phyloP scores from a whole-genome alignment of 352 stramenopile genomes.

The Pythium aphanidermatum region DNA sequence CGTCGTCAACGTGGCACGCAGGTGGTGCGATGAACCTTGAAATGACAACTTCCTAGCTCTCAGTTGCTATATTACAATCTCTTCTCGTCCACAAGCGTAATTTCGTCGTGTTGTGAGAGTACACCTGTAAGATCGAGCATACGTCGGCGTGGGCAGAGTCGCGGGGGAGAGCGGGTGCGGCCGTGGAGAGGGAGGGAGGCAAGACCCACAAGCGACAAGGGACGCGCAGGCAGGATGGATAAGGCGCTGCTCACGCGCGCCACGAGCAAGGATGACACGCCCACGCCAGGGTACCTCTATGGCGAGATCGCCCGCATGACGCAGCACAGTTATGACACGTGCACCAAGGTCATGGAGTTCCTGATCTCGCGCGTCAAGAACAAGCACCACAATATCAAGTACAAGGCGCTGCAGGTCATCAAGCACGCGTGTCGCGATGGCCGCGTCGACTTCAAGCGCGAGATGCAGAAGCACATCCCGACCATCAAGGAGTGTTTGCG shows the following conservation, averaged over 20 bases:
- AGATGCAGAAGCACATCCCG: constrained; percentile 89
- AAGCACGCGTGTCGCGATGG: constrained; percentile 90
- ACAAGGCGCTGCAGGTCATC: constrained; percentile 92
- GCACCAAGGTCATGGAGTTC: constrained; percentile 86
- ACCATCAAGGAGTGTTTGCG: constrained; percentile 91
- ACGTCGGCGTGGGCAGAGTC: too few relatives aligned
- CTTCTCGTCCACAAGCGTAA: too few relatives aligned
- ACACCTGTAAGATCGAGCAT: too few relatives aligned
- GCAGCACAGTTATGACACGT: constrained; percentile 88
- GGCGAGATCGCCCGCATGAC: constrained; percentile 94
- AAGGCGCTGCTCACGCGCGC: constrained; percentile 89
- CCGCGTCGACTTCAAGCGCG: constrained; percentile 86
- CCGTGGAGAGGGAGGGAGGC: too few relatives aligned
- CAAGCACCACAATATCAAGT: constrained; percentile 95
- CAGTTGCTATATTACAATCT: too few relatives aligned
- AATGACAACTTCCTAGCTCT: too few relatives aligned
- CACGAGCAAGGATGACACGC: constrained; percentile 91
- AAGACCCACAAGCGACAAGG: too few relatives aligned
- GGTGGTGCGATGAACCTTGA: too few relatives aligned
- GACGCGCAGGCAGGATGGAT: constrained; percentile 84
- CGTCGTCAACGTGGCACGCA: too few relatives aligned
- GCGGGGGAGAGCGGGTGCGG: too few relatives aligned
- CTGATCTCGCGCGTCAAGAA: constrained; percentile 91
- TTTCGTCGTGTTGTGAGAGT: too few relatives aligned
- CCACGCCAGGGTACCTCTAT: constrained; percentile 96